Conservation (phyloP, 306 rosid species). For the Aeschynomene evenia region DNA sequence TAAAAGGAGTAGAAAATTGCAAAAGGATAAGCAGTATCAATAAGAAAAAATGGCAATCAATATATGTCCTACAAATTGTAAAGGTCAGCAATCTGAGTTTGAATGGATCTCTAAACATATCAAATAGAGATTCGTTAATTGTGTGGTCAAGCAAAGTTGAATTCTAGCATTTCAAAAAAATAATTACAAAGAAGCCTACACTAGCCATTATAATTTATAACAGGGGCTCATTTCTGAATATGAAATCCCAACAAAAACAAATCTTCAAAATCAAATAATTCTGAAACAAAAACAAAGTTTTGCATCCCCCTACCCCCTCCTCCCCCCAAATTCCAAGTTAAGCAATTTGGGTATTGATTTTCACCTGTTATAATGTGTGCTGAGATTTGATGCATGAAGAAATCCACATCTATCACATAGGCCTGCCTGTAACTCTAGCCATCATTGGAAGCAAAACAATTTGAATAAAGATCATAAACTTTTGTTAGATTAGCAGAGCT, state of each 20-base stretch:
- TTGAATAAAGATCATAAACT: constrained; percentile 59
- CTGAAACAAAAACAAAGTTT: background rate
- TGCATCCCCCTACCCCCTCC: background rate
- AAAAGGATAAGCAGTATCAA: constrained; percentile 10
- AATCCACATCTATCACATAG: background rate
- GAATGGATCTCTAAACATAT: constrained; percentile 7
- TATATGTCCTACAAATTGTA: constrained; percentile 28
- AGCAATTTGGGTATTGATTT: background rate
- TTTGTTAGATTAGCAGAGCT: constrained; percentile 66
- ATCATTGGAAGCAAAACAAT: constrained; percentile 41
- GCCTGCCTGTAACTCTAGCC: constrained; percentile 31
- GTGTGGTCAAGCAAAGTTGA: constrained; percentile 1
- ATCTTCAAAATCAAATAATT: background rate
- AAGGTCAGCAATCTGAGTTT: constrained; percentile 8
- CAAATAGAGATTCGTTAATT: constrained; percentile 5
- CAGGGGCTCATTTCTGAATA: constrained; percentile 8
- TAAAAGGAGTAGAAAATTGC: constrained; percentile 15
- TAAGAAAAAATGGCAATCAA: constrained; percentile 9
- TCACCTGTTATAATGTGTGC: constrained; percentile 6
- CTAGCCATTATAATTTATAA: background rate
- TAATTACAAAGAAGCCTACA: constrained; percentile 4
- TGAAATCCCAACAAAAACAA: background rate
- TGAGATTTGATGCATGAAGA: constrained; percentile 14
- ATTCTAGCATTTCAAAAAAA: constrained; percentile 16
- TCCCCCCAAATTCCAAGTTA: background rate